These are phyloP conservation scores for Vigna reflexopilosa DNA, from an alignment of 306 rosid genomes.

Conservation along the genomic window DNA sequence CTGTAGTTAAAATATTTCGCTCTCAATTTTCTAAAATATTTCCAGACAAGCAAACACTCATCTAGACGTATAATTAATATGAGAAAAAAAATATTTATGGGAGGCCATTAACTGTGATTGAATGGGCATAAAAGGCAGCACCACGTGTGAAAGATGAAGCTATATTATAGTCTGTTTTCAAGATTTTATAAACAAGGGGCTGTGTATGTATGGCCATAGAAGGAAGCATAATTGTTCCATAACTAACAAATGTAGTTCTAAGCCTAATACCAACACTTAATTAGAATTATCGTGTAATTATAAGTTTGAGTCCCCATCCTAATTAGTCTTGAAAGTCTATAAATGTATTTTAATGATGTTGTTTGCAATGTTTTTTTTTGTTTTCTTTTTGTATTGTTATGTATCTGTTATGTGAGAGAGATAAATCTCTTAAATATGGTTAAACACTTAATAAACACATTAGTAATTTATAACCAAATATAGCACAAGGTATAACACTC, in stretches of 20 bases:
- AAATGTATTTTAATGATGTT: not conserved
- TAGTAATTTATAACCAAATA: no score
- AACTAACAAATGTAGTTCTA: not conserved
- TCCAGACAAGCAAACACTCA: not conserved
- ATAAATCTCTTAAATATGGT: not conserved
- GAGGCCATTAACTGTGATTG: constrained; percentile 7
- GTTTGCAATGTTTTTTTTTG: not conserved
- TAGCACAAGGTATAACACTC: no score
- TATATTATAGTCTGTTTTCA: not conserved
- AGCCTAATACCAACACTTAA: not conserved
- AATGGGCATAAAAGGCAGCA: not conserved
- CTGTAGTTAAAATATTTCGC: not conserved
- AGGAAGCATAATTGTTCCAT: not conserved
- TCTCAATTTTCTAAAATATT: not conserved
- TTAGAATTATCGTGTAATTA: not conserved
- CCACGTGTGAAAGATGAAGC: not conserved
- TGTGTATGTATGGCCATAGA: constrained; percentile 10
- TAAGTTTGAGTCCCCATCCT: not conserved
- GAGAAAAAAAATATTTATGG: not conserved
- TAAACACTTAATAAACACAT: not conserved
- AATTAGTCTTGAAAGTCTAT: no score
- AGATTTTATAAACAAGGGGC: not conserved
- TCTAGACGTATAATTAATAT: not conserved
- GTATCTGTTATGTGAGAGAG: not conserved
- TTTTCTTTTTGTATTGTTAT: not conserved